Evolutionary conservation across 495 filamentous ascomycete genomes (phyloP), one percentile per base, ranked within the genome.

Genomic region (Hyaloscypha variabilis): DNA sequence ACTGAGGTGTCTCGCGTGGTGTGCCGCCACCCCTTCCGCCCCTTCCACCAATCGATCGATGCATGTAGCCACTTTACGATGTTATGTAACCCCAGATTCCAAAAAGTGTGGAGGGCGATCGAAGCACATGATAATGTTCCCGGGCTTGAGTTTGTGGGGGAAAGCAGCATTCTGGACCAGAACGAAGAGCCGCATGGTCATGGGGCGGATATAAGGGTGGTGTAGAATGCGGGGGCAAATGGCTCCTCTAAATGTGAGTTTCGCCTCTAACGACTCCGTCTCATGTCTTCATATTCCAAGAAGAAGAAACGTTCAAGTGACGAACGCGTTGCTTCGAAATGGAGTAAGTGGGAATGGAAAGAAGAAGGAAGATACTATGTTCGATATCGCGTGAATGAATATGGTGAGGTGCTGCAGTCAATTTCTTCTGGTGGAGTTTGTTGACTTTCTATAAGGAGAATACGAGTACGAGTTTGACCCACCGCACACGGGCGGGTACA

Each of bases 331-430:
- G 49, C 50, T 8, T 46, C 36, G 21, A 0, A 28, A 8, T 58
- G 36, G 62, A 34, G 50, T 62, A 52, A 64, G 19, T 57, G 51
- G 52, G 52, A 8, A 36, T 64, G 30, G 25, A 25, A 29, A 21
- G n/a, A 51, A 26, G 23, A 53, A 13, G 5, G n/a, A 25, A 46
- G 31, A 31, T 28, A 34, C 23, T 63, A 34, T 13, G 26, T 23
- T 49, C n/a, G 50, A 23, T 63, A 63, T 24, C 61, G 61, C 8
- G 8, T 55, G 25, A 13, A 19, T 17, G 23, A 13, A 23, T 11
- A 58, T 21, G 34, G 62, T 65, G 29, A 46, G 62, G 39, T 42
- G 6, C 17, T 42, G 4, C 14, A 3, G 8, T 14, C 14, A 6
- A 11, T 42, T 42, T 42, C 39, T 19, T 19, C 17, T 2, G 39